phyloP scores from a whole-genome alignment of 805 yeast genomes.

The Cyberlindnera maritima region DNA sequence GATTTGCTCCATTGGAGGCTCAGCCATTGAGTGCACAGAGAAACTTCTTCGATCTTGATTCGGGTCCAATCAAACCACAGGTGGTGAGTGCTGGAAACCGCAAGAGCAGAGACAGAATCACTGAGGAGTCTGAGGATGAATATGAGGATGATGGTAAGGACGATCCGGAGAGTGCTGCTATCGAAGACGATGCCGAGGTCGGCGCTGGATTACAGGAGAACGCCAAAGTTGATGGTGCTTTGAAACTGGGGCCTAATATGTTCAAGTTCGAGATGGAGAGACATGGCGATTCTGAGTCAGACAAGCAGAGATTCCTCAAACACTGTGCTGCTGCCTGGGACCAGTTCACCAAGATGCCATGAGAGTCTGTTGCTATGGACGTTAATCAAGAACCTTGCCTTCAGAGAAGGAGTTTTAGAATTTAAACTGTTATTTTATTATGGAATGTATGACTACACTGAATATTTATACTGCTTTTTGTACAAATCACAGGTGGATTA shows the following conservation, averaged over 20 bases:
- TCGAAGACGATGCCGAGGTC: slow-evolving; percentile 33
- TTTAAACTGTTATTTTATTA: too few relatives aligned
- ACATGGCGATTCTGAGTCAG: slow-evolving; percentile 12
- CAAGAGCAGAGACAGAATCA: slow-evolving; percentile 10
- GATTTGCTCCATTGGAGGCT: slow-evolving; percentile 47
- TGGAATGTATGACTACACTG: too few relatives aligned
- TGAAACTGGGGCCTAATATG: slow-evolving; percentile 21
- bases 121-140: slow-evolving; percentile 16
- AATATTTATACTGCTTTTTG: too few relatives aligned
- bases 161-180: slow-evolving; percentile 34
- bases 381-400: too few relatives aligned
- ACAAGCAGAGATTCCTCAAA: slow-evolving; percentile 31
- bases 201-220: slow-evolving; percentile 15
- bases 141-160: slow-evolving; percentile 17
- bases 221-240: slow-evolving; percentile 15
- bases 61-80: slow-evolving; percentile 18
- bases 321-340: slow-evolving; percentile 37
- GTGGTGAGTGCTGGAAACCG: neutral
- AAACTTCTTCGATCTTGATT: slow-evolving; percentile 34
- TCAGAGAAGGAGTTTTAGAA: too few relatives aligned
- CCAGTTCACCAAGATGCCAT: slow-evolving; percentile 19
- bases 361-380: neutral
- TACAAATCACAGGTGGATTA: too few relatives aligned
- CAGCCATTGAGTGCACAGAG: slow-evolving; percentile 52
- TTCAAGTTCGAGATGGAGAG: slow-evolving; percentile 26